Evolutionary conservation across 768 basidiomycete genomes (phyloP).

Genomic region (Trametes sanguinea): DNA sequence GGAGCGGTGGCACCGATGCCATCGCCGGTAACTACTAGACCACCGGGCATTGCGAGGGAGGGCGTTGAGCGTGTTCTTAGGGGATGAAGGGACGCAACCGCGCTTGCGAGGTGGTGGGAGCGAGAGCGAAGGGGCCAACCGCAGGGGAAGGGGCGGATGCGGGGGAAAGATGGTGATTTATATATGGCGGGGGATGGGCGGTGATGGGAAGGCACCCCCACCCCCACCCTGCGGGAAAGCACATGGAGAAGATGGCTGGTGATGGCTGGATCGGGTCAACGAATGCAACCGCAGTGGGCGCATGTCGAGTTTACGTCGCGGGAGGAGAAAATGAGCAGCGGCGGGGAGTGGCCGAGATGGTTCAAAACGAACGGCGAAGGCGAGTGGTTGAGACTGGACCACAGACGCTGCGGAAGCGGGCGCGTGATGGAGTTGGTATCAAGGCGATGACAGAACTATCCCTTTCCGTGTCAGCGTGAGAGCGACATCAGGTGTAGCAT

Average conservation of each 20-base stretch:
- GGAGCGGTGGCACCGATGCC: slow-evolving; percentile 20
- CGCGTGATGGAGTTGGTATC: background rate
- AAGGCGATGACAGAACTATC: slow-evolving; percentile 8
- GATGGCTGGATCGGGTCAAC: background rate
- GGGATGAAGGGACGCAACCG: background rate
- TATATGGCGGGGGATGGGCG: background rate
- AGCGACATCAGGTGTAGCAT: background rate
- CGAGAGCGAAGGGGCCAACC: slow-evolving; percentile 3
- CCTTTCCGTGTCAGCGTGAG: slow-evolving; percentile 2
- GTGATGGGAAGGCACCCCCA: background rate
- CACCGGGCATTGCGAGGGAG: slow-evolving; percentile 18
- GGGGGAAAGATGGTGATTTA: slow-evolving; percentile 1
- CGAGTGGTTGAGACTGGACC: background rate
- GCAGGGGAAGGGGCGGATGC: background rate
- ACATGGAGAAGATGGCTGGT: slow-evolving; percentile 3
- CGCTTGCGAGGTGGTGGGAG: slow-evolving; percentile 4
- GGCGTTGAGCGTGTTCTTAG: slow-evolving; percentile 3
- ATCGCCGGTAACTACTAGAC: slow-evolving; percentile 15
- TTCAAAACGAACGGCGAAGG: background rate
- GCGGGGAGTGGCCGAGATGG: background rate
- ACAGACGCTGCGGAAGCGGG: background rate
- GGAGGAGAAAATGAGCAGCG: background rate
- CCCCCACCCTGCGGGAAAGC: background rate
- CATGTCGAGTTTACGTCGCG: background rate
- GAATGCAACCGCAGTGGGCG: slow-evolving; percentile 9